Percentiles rank a stretch among this genome's conserved stretches.
Evolutionary conservation across 768 basidiomycete species (phyloP).

Genomic region (Rhizopogon vulgaris): DNA sequence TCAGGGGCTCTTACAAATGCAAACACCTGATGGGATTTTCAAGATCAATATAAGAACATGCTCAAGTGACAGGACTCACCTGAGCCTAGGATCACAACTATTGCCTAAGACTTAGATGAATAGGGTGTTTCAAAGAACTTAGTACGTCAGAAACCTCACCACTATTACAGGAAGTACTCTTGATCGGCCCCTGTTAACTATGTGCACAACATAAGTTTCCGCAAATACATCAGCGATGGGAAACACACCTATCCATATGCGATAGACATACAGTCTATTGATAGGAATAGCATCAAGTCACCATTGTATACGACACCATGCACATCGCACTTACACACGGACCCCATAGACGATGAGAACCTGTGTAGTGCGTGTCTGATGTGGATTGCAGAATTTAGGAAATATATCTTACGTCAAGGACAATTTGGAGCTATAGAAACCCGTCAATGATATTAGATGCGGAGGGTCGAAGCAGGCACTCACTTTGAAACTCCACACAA

Average conservation of each 20-base stretch:
- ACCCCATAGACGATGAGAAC: background rate
- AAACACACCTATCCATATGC: background rate
- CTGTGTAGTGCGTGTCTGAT: background rate
- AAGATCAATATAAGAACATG: background rate
- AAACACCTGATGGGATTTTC: background rate
- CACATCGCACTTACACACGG: no score
- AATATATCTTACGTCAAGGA: background rate
- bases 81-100: background rate
- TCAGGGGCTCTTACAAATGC: background rate
- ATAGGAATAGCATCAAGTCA: no score
- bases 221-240: background rate
- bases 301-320: no score
- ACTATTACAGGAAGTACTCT: background rate
- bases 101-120: background rate
- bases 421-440: background rate
- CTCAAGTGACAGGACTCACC: background rate
- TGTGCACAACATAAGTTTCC: background rate
- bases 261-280: background rate
- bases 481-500: constrained; percentile 22
- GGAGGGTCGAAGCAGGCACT: no score
- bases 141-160: background rate
- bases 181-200: background rate
- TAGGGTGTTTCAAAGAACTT: background rate
- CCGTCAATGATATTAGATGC: background rate
- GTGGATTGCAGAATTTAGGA: background rate